Base-by-base conservation (phyloP, 805 yeast species). In the Saccharomycopsis lassenensis region DNA sequence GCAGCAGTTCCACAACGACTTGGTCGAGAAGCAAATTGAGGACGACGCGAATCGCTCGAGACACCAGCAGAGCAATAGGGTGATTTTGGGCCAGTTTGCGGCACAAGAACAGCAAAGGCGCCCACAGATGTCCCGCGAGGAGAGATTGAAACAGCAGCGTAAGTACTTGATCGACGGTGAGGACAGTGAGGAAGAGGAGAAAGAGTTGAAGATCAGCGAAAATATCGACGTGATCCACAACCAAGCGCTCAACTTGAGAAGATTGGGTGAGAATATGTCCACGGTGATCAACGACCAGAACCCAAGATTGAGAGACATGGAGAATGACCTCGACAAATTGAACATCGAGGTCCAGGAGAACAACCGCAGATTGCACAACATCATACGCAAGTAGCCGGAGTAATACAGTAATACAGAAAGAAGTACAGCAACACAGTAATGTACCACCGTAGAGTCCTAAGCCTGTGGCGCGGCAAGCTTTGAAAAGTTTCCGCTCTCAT, bases 131-230 rank as follows among this genome's bases (percentile, higher is more conserved):
- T n/a, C 59, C 35, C 57, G 61, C 29, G 58, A 61, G 28, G 55
- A 54, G 33, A 51, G 52, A 23, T 39, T 58, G 34, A 49, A 63
- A 12, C 76, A 74, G 25, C 80, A 93, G 2, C 62, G 71, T 39
- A 62, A 74, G 46, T 86, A 79, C 57, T 83, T 82, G 49, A 82
- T 84, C 48, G 46, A 39, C 18, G 95, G 85, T 52, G 81, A 80
- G 33, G 96, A 89, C 57, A 75, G 76, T 33, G 96, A 89, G 54
- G 97, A 91, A 56, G 94, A 86, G 49, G 91, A 77, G 47, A 72
- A 85, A 72, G 97, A 89, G 53, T 71, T 78, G 44, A 95, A 87
- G 56, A 73, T 86, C 47, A 87, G 86, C 36, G 61, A 70, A 45
- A 91, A 91, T 51, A 62, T 89, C 56, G 87, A 82, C 49, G 84